These are phyloP conservation scores for Rhodosporidiobolus odoratus DNA, from an alignment of 768 basidiomycete genomes.

Conservation along the genomic window DNA sequence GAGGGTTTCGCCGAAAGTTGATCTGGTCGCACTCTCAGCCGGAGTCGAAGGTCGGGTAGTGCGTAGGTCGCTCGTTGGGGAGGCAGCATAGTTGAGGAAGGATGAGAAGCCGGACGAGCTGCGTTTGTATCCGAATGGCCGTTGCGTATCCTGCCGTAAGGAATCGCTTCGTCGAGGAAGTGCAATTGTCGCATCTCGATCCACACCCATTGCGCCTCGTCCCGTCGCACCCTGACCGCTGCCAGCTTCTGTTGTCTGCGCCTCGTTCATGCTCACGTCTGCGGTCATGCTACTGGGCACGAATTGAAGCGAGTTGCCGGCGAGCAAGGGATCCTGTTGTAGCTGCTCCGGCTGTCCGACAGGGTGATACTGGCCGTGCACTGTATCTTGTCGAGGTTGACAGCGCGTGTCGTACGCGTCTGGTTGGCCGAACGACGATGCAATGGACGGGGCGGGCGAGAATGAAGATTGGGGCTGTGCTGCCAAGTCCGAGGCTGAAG, in stretches of 20 bases:
- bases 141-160: not conserved
- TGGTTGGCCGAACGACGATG: not conserved
- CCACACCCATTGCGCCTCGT: too few relatives aligned
- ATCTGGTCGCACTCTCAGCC: slow-evolving; percentile 21
- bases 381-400: too few relatives aligned
- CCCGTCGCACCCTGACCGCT: too few relatives aligned
- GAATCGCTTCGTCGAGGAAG: not conserved
- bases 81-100: slow-evolving; percentile 21
- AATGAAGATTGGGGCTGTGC: not conserved
- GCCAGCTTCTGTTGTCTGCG: not conserved
- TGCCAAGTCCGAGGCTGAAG: not conserved
- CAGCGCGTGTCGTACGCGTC: too few relatives aligned
- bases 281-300: too few relatives aligned
- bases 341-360: too few relatives aligned
- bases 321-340: too few relatives aligned
- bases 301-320: too few relatives aligned
- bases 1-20: slow-evolving; percentile 15
- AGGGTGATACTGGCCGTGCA: too few relatives aligned
- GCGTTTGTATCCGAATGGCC: slow-evolving; percentile 24
- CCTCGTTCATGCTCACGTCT: not conserved
- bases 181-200: not conserved
- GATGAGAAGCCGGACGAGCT: slow-evolving; percentile 25
- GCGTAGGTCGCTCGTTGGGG: slow-evolving; percentile 23
- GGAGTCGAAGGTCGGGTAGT: slow-evolving; percentile 18
- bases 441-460: not conserved